phyloP scores from a whole-genome alignment of 2,329 filamentous ascomycete species.

The Diaporthe capsici region DNA sequence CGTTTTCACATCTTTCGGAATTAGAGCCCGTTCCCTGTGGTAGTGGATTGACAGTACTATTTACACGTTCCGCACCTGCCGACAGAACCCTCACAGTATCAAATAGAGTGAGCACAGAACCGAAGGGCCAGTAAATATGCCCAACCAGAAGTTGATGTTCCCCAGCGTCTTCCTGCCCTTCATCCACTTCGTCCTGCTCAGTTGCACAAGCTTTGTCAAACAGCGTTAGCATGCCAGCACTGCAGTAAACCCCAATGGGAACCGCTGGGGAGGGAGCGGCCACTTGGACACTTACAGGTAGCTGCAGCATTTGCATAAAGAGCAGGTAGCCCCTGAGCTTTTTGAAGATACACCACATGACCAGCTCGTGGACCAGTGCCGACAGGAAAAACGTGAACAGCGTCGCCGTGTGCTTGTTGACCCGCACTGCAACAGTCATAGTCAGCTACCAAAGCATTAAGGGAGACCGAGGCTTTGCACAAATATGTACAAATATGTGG shows the following conservation, averaged over 20 bases:
- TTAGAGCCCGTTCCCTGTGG: background rate
- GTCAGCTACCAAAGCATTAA: background rate
- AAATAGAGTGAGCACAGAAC: slow-evolving; percentile 73
- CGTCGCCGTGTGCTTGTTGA: slow-evolving; percentile 79
- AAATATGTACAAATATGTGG: background rate
- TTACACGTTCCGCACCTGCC: background rate
- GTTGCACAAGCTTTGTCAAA: slow-evolving; percentile 65
- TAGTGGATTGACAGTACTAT: background rate
- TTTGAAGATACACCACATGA: slow-evolving; percentile 87
- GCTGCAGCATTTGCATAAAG: slow-evolving; percentile 79
- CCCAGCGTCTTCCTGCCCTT: slow-evolving; percentile 74
- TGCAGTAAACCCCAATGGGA: background rate
- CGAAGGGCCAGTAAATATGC: slow-evolving; percentile 83
- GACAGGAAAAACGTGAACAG: slow-evolving; percentile 82
- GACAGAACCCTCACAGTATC: slow-evolving; percentile 58
- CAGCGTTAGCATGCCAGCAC: slow-evolving; percentile 32
- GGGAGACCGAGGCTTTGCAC: background rate
- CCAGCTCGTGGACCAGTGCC: slow-evolving; percentile 79
- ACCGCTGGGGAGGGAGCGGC: background rate
- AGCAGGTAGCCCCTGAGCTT: slow-evolving; percentile 83
- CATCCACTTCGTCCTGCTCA: slow-evolving; percentile 78
- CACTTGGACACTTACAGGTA: slow-evolving; percentile 64
- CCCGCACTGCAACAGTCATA: slow-evolving; percentile 59
- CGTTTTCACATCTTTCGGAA: background rate
- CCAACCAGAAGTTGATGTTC: slow-evolving; percentile 84